A percentile compares a stretch with the other conserved stretches of the same genome.
phyloP scores from a whole-genome alignment of 1,284 basidiomycete species.

The Malassezia cuniculi region DNA sequence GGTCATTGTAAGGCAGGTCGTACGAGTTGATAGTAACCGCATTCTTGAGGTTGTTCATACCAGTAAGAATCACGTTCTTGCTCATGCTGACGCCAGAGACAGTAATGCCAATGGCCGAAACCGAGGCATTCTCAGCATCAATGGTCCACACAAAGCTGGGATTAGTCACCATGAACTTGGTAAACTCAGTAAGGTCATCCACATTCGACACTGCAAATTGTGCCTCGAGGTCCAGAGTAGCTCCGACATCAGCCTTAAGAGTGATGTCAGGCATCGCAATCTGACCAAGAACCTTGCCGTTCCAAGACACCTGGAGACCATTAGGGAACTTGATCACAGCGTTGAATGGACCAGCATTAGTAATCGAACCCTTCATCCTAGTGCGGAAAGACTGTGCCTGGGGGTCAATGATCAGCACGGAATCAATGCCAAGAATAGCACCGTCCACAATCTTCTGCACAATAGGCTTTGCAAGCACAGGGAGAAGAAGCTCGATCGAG shows the following conservation, averaged over 20 bases:
- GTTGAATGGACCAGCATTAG: constrained; percentile 65
- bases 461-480: constrained; percentile 61
- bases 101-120: constrained; percentile 47
- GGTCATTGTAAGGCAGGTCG: constrained; percentile 61
- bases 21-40: constrained; percentile 59
- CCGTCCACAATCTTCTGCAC: constrained; percentile 63
- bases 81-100: constrained; percentile 53
- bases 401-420: constrained; percentile 27
- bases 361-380: constrained; percentile 56
- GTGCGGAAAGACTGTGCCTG: constrained; percentile 55
- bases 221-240: constrained; percentile 52
- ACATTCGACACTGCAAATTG: constrained; percentile 56
- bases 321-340: constrained; percentile 57
- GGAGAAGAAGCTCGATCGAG: constrained; percentile 56
- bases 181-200: constrained; percentile 56
- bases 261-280: constrained; percentile 54
- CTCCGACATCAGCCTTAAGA: constrained; percentile 53
- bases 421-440: constrained; percentile 48
- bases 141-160: constrained; percentile 65
- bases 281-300: constrained; percentile 53
- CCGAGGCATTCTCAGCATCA: constrained; percentile 56
- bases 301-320: constrained; percentile 58
- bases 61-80: constrained; percentile 58
- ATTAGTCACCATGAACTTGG: constrained; percentile 55
- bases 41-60: constrained; percentile 58